Evolutionary conservation across 75 land plant species (phyloP), one percentile per base, ranked within the genome.

Genomic region (Azolla pinnata): DNA sequence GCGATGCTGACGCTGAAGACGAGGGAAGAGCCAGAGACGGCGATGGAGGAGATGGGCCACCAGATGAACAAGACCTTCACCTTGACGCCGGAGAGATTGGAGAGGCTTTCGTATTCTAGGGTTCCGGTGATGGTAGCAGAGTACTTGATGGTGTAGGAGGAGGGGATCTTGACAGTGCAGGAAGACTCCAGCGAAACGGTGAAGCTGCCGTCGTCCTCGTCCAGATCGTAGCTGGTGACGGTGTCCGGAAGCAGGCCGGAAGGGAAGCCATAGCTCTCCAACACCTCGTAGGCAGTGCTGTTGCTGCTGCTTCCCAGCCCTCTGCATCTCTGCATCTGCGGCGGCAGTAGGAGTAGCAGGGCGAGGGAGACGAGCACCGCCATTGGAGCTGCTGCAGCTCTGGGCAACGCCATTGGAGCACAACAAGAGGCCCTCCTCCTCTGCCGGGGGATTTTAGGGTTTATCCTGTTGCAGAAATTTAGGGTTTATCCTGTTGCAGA

Each of bases 231-330:
- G 56, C 55, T 29, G 38, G 21, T 47, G 4, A 75, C 75, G 2
- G 64, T 68, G 19, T 56, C 33, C 16, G 81, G 81, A 8, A 79
- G 79, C n/a, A 79, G 61, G 0, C 85, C 85, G 33, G 29, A 30
- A 0, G 81, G 81, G 33, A 82, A 75, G 0, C 78, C 70, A 45
- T 60, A 74, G 18, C 35, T 29, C 60, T 71, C 59, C 31, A 82
- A 46, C 45, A 74, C 53, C 51, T 67, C 69, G 54, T 77, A 68
- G 0, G 76, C 75, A n/a, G 71, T 38, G 10, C 59, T 33, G 60
- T 18, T 62, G 54, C 4, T 18, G 50, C 42, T 38, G 42, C 14
- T 38, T 38, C 42, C 14, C 42, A n/a, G n/a, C n/a, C n/a, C n/a
- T n/a, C n/a, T n/a, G n/a, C n/a, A n/a, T n/a, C n/a, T n/a, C n/a